phyloP scores from a whole-genome alignment of 1,284 basidiomycete species.

The Ustilago cynodontis region DNA sequence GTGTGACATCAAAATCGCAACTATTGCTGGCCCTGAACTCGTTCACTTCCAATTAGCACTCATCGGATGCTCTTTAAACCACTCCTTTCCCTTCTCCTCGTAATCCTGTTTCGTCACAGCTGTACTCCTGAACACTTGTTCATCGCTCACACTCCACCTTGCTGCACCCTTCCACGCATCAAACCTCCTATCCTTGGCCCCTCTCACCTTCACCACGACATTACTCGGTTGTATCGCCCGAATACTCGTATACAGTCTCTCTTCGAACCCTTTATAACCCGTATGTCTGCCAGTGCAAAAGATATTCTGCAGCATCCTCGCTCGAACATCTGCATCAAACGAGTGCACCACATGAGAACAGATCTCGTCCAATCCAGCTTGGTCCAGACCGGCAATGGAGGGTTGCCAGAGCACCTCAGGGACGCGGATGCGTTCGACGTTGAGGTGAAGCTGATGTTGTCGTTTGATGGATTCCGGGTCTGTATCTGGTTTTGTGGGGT shows the following conservation, averaged over 20 bases:
- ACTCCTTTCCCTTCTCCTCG: conserved; percentile 89
- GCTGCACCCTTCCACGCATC: conserved; percentile 97
- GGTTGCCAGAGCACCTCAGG: conserved; percentile 96
- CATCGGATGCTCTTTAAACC: conserved; percentile 73
- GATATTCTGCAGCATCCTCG: conserved; percentile 82
- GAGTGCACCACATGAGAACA: conserved; percentile 86
- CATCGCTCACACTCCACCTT: conserved; percentile 75
- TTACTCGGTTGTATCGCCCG: conserved; percentile 53
- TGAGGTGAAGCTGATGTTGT: conserved; percentile 84
- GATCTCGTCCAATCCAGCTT: conserved; percentile 91
- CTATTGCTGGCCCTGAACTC: no score
- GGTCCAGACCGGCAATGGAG: conserved; percentile 91
- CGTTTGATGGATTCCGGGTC: conserved; percentile 74
- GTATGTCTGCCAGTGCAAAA: conserved; percentile 89
- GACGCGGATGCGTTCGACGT: conserved; percentile 91
- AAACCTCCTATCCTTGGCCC: conserved; percentile 77
- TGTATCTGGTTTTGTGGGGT: conserved; percentile 71
- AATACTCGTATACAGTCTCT: conserved; percentile 77
- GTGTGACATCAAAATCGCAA: not conserved
- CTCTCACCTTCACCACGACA: conserved; percentile 56
- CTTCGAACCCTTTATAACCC: conserved; percentile 78
- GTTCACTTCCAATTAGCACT: conserved; percentile 44
- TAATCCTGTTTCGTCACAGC: conserved; percentile 84
- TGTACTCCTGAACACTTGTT: conserved; percentile 69
- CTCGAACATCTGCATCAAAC: conserved; percentile 77